Percentiles rank a stretch among this genome's conserved stretches.
phyloP scores from a whole-genome alignment of 768 basidiomycete genomes.

The Lentinus brumalis region DNA sequence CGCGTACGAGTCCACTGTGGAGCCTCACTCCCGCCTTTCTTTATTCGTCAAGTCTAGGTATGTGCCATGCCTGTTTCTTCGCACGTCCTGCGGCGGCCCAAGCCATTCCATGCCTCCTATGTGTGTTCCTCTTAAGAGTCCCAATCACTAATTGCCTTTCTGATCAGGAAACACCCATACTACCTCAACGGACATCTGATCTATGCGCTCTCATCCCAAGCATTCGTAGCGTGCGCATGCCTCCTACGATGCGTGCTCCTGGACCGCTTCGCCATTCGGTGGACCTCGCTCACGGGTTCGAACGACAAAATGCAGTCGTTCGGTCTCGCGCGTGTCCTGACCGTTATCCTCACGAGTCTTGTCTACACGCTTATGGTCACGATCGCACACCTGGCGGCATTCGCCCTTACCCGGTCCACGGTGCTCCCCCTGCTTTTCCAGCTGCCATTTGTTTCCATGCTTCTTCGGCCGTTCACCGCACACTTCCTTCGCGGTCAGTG shows the following conservation, averaged over 20 bases:
- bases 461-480: constrained; percentile 61
- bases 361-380: constrained; percentile 35
- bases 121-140: too few relatives aligned
- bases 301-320: constrained; percentile 11
- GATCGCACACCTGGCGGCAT: constrained; percentile 46
- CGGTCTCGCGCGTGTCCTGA: constrained; percentile 23
- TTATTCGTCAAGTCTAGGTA: constrained; percentile 73
- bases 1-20: constrained; percentile 32
- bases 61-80: constrained; percentile 13
- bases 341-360: constrained; percentile 11
- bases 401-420: constrained; percentile 48
- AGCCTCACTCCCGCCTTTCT: constrained; percentile 45
- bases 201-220: constrained; percentile 59
- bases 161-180: constrained; percentile 66
- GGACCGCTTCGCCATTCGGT: constrained; percentile 53
- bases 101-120: too few relatives aligned
- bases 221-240: constrained; percentile 47
- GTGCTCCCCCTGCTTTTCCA: constrained; percentile 55
- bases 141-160: too few relatives aligned
- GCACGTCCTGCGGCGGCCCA: too few relatives aligned
- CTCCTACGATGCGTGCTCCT: constrained; percentile 60
- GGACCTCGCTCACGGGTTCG: constrained; percentile 21
- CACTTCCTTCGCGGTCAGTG: constrained; percentile 64
- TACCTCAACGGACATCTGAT: constrained; percentile 71
- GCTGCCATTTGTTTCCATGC: constrained; percentile 50